Base-by-base conservation (phyloP, 108 stramenopile species). In the Cyclotella atomus region DNA sequence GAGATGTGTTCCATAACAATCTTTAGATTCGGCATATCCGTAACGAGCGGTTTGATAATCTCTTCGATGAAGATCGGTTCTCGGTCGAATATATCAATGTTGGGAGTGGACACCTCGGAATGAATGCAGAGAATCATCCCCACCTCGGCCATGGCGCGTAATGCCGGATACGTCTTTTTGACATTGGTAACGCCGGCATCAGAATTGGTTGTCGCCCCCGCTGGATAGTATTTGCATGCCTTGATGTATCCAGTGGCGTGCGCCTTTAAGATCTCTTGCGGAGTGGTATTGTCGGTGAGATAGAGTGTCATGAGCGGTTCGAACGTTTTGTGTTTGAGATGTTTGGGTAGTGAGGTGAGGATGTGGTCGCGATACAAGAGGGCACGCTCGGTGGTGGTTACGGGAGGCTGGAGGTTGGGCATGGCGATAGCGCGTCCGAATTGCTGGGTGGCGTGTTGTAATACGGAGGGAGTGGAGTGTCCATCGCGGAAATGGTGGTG, bases 371-470 rank as follows among this genome's bases (percentile, higher is more conserved):
- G 90, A 84, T 99, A 99, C 33, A 77, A 87, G 64, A 96, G 44
- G 0, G 98, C 98, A 56, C 86, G 55, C 49, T 94, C 92, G 3
- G 95, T 88, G 20, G 88, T 99, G 8, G 91, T 91, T 23, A 99
- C 92, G n/a, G 99, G 99, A 30, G 99, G 99, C 68, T 91, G 86
- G 20, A 97, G 79, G 74, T 99, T 99, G 52, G 99, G 99, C 99
- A 99, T 99, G 65, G 94, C 93, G 68, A 99, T 81, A 61, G 87
- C 87, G 20, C 88, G 76, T 16, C 78, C 84, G 72, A 97, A 98
- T 73, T 89, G 91, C 55, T 87, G 77, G 21, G 82, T 75, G 53
- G 82, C 95, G 75, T 91, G 89, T 53, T 76, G 71, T 25, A 92
- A 60, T 3, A 96, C 82, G 10, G 84, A 59, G 50, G 83, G 65